Conservation (phyloP, 305 asterid species). For the Fraxinus baroniana region DNA sequence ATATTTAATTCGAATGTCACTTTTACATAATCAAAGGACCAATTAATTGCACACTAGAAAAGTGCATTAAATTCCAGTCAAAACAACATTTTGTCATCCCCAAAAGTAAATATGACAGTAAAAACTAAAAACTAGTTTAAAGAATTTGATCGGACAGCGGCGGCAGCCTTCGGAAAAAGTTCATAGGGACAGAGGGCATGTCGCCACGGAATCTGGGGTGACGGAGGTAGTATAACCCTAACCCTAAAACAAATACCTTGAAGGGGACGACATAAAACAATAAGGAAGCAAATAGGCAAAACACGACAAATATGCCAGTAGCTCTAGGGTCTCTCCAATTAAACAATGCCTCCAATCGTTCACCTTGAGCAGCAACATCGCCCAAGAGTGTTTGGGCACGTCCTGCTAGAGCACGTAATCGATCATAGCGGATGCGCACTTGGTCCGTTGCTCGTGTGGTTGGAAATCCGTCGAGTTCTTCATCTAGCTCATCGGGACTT, state of each 20-base stretch:
- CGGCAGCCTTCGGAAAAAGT: constrained; percentile 85
- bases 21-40: constrained; percentile 8
- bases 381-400: constrained; percentile 83
- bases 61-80: constrained; percentile 31
- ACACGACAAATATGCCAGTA: constrained; percentile 64
- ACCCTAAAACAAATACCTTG: constrained; percentile 58
- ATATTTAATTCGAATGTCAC: constrained; percentile 27
- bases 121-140: constrained; percentile 21
- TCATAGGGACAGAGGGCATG: constrained; percentile 75
- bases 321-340: constrained; percentile 92
- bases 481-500: constrained; percentile 77
- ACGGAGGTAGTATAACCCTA: constrained; percentile 70
- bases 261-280: constrained; percentile 68
- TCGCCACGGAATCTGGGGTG: constrained; percentile 84
- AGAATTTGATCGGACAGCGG: constrained; percentile 77
- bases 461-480: constrained; percentile 84
- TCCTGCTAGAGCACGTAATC: constrained; percentile 76
- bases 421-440: constrained; percentile 58
- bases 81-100: background rate
- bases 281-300: constrained; percentile 63
- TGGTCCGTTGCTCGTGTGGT: constrained; percentile 55
- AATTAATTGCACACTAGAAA: constrained; percentile 36
- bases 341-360: constrained; percentile 79
- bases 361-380: constrained; percentile 88
- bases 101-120: background rate